Conservation (phyloP, 805 yeast species). For the Yamadazyma insecticola region DNA sequence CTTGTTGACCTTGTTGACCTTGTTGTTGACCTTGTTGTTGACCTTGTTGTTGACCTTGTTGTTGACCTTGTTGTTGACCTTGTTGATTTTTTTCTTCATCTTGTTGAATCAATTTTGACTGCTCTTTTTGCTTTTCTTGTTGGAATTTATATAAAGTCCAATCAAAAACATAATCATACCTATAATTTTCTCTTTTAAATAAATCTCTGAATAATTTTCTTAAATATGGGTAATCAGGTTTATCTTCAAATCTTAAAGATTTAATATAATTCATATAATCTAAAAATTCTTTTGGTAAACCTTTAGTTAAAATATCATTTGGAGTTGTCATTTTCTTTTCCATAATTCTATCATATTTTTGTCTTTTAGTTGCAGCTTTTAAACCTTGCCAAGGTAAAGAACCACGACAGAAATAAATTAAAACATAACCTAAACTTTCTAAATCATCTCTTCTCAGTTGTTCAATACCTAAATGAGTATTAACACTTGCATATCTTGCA, state of each 20-base stretch:
- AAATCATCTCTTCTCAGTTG: conserved; percentile 96
- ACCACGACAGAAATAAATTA: conserved; percentile 92
- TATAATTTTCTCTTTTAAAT: conserved; percentile 80
- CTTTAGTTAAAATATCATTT: conserved; percentile 80
- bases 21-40: conserved; percentile 12
- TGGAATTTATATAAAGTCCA: conserved; percentile 89
- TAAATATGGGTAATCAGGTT: conserved; percentile 88
- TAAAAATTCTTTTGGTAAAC: conserved; percentile 86
- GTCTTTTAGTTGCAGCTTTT: conserved; percentile 94
- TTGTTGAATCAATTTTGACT: conserved; percentile 27
- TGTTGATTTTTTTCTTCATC: conserved; percentile 19
- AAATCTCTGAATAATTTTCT: conserved; percentile 87
- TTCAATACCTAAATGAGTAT: conserved; percentile 95
- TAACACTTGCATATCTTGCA: conserved; percentile 92
- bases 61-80: conserved; percentile 10
- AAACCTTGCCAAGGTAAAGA: conserved; percentile 98
- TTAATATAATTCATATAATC: conserved; percentile 86
- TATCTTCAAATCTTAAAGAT: conserved; percentile 89
- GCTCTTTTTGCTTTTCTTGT: conserved; percentile 51
- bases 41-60: conserved; percentile 14
- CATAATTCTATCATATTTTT: conserved; percentile 93
- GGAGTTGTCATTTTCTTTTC: conserved; percentile 92
- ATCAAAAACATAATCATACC: conserved; percentile 91
- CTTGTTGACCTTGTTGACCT: conserved; percentile 11
- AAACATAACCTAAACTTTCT: conserved; percentile 90